Evolutionary conservation across 177 flowering plant genomes (phyloP), one percentile per base, ranked within the genome.

Genomic region (Vitis hybrid): DNA sequence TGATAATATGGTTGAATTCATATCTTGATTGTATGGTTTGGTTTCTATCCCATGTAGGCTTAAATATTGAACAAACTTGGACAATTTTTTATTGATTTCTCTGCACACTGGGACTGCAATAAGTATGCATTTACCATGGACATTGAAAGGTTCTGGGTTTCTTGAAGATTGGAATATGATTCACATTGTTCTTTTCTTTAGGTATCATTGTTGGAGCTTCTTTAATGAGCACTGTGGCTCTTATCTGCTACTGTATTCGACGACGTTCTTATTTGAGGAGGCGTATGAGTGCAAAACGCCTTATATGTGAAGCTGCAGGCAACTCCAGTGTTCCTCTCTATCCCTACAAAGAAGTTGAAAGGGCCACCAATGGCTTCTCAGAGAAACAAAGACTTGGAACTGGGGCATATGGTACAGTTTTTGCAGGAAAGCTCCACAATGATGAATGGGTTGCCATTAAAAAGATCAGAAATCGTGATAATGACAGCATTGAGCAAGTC

Each of bases 331-430:
- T 94, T 60, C 91, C 93, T 1, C 79, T 86, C 38, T 89, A 82
- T 66, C 80, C 83, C 1, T 92, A 84, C 84, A 90, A 79, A 78
- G 97, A 90, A 69, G 88, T 94, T 11, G 97, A 92, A 71, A 80
- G 82, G 66, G 96, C 96, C 66, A 90, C 97, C 2, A 81, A 77
- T 76, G 64, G 85, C 70, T 94, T 94, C 78, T 82, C 92, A 0
- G 95, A 89, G 67, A 84, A 82, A 59, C 89, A 90, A 33, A 82
- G 87, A 73, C 84, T 94, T 2, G 98, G 98, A 69, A 89, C 88
- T 55, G 98, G 98, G n/a, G 98, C 97, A 31, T 94, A 90, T 64
- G 98, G 97, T 24, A 92, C 96, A 24, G 98, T 94, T 69, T 94
- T 92, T 78, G 89, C 94, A 15, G 98, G 97, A 66, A 89, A 89